Percentiles rank a stretch among this genome's conserved stretches.
Evolutionary conservation across 495 filamentous ascomycete species (phyloP).

Genomic region (Xanthoparmelia taractica): DNA sequence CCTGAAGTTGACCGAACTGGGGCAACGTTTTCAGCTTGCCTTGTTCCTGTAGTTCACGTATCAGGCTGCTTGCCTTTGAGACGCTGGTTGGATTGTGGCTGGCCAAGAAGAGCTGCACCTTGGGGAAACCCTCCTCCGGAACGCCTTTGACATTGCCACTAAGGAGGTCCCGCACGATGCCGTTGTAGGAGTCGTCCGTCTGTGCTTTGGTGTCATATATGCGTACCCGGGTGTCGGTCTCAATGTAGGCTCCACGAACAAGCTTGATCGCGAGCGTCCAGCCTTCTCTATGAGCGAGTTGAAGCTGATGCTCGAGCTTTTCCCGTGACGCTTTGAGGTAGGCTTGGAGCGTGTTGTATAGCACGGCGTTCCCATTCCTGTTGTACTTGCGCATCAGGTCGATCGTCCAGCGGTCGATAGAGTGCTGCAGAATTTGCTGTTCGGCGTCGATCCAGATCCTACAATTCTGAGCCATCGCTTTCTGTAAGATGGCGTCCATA

Average conservation of each 20-base stretch:
- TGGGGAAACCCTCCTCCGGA: not conserved
- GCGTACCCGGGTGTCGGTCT: slow-evolving; percentile 32
- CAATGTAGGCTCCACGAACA: slow-evolving; percentile 39
- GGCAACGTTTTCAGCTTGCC: slow-evolving; percentile 34
- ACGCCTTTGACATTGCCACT: slow-evolving; percentile 17
- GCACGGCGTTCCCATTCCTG: slow-evolving; percentile 22
- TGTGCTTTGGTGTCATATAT: slow-evolving; percentile 39
- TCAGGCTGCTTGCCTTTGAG: not conserved
- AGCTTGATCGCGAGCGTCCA: slow-evolving; percentile 36
- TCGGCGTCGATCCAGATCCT: slow-evolving; percentile 38
- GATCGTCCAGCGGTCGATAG: slow-evolving; percentile 35
- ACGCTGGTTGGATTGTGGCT: not conserved
- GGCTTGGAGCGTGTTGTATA: slow-evolving; percentile 39
- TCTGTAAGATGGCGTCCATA: slow-evolving; percentile 33
- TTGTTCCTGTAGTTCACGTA: not conserved
- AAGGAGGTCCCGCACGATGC: slow-evolving; percentile 33
- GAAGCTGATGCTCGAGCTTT: slow-evolving; percentile 32
- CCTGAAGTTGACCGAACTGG: slow-evolving; percentile 29
- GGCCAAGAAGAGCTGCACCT: not conserved
- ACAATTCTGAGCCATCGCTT: slow-evolving; percentile 30
- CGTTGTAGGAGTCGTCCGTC: slow-evolving; percentile 37
- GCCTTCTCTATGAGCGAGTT: slow-evolving; percentile 29
- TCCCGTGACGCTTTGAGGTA: slow-evolving; percentile 36
- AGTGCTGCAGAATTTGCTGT: slow-evolving; percentile 33
- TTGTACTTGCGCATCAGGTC: slow-evolving; percentile 39